These are phyloP conservation scores for Aspergillus caelatus DNA, from an alignment of 2,329 filamentous ascomycete species.

Conservation along the genomic window DNA sequence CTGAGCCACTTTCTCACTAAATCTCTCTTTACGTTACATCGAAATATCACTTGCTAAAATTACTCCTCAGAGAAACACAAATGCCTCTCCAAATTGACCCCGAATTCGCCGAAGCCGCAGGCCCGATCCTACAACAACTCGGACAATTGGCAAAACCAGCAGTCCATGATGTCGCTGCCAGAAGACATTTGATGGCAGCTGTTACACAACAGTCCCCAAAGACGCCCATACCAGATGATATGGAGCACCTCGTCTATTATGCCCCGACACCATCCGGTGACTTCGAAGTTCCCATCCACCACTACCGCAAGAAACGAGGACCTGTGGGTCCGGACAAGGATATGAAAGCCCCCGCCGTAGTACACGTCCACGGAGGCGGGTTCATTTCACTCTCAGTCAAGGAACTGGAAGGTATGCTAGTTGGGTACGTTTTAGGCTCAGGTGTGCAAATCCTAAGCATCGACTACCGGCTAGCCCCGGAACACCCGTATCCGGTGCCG, in stretches of 20 bases:
- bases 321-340: not conserved
- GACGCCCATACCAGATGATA: constrained; percentile 8
- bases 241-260: constrained; percentile 16
- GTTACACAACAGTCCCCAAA: not conserved
- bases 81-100: constrained; percentile 22
- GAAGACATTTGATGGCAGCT: not conserved
- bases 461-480: constrained; percentile 50
- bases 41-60: no score
- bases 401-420: constrained; percentile 26
- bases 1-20: not conserved
- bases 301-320: constrained; percentile 11
- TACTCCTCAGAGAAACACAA: not conserved
- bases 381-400: constrained; percentile 37
- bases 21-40: not conserved
- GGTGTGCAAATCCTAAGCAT: constrained; percentile 40
- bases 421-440: constrained; percentile 26
- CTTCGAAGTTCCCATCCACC: constrained; percentile 15
- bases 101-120: constrained; percentile 16
- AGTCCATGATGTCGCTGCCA: not conserved
- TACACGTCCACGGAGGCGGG: constrained; percentile 49
- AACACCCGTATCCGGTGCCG: constrained; percentile 40
- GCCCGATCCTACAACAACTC: constrained; percentile 11
- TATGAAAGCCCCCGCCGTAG: constrained; percentile 28
- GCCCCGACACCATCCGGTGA: constrained; percentile 3
- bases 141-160: constrained; percentile 5